phyloP scores from a whole-genome alignment of 2,329 filamentous ascomycete species.

The Claviceps humidiphila region DNA sequence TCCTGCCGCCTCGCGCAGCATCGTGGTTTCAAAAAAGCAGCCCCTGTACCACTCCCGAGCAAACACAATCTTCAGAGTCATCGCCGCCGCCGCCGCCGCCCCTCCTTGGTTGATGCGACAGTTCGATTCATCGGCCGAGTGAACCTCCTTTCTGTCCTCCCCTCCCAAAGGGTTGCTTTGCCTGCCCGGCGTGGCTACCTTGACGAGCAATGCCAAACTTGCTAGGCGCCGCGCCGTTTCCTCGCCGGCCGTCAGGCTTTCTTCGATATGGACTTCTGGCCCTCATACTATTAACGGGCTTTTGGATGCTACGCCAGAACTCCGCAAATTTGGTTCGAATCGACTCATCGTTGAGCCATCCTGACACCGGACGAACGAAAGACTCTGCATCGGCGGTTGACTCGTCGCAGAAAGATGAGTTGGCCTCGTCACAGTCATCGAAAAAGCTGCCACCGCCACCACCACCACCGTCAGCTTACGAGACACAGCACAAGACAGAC shows the following conservation, averaged over 20 bases:
- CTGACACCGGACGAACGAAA: background rate
- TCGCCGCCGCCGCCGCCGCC: background rate
- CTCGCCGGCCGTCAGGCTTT: slow-evolving; percentile 23
- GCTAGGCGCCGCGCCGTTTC: slow-evolving; percentile 4
- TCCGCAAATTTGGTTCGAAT: slow-evolving; percentile 4
- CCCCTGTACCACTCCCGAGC: background rate
- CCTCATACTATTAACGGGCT: slow-evolving; percentile 19
- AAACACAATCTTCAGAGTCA: background rate
- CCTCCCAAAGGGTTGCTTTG: background rate
- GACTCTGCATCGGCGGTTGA: background rate
- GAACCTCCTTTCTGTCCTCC: background rate
- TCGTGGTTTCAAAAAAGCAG: background rate
- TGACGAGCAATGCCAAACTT: slow-evolving; percentile 7
- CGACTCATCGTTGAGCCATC: background rate
- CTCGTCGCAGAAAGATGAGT: background rate
- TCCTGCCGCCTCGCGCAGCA: background rate
- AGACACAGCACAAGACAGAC: background rate
- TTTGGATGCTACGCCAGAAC: slow-evolving; percentile 16
- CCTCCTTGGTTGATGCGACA: background rate
- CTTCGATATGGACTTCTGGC: slow-evolving; percentile 27
- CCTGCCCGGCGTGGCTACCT: background rate
- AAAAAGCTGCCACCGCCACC: background rate
- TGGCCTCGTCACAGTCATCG: background rate
- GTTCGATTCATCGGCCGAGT: background rate
- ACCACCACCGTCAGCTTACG: background rate